Conservation (phyloP, 208 protist genomes). For the Leishmania tropica region DNA sequence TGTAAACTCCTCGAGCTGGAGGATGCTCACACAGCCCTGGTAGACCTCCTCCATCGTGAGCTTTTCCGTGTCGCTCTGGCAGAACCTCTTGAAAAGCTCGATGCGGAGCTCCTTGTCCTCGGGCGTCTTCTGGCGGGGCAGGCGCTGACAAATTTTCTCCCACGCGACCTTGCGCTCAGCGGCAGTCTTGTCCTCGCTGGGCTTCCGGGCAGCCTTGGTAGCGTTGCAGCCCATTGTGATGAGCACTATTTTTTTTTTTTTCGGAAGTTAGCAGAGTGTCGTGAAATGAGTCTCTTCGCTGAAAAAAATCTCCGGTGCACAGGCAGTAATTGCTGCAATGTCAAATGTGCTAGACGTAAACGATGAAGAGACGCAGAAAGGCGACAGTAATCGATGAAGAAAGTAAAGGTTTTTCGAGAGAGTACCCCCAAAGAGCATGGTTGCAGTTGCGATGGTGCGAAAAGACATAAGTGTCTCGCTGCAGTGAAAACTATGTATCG, state of each 20-base stretch:
- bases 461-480: background rate
- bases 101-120: conserved; percentile 53
- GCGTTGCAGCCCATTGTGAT: background rate
- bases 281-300: background rate
- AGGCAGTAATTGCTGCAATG: background rate
- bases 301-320: background rate
- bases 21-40: conserved; percentile 44
- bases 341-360: background rate
- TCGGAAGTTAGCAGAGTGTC: background rate
- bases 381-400: background rate
- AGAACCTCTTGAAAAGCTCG: conserved; percentile 79
- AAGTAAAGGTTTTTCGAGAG: background rate
- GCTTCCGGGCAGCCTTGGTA: background rate
- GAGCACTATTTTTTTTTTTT: background rate
- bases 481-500: background rate
- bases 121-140: conserved; percentile 42
- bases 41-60: conserved; percentile 71
- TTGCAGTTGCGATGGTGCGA: background rate
- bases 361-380: background rate
- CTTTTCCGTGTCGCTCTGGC: conserved; percentile 55
- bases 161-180: conserved; percentile 51
- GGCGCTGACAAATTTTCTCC: conserved; percentile 34
- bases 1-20: conserved; percentile 71
- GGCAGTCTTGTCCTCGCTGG: conserved; percentile 32
- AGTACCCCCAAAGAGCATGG: background rate